Percentiles rank a stretch among this genome's conserved stretches.
Conservation (phyloP, 192 early-diverging fungal species). For the Gaertneriomyces semiglobifer region DNA sequence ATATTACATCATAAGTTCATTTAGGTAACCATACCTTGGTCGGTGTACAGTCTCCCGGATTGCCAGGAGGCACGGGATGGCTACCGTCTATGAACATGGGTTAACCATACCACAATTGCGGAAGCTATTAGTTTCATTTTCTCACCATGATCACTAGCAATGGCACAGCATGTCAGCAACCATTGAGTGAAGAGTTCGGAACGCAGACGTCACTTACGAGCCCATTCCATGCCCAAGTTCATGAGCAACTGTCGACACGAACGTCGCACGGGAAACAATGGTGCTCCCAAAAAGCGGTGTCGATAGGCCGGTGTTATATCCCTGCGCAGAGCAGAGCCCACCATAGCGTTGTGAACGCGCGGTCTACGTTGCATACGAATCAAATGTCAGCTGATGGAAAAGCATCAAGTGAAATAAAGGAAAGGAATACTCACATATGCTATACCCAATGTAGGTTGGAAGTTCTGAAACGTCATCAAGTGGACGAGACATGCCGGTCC, state of each 20-base stretch:
- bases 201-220: constrained; percentile 17
- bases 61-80: constrained; percentile 7
- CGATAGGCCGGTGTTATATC: constrained; percentile 28
- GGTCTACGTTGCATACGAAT: background rate
- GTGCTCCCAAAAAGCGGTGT: constrained; percentile 15
- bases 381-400: background rate
- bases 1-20: background rate
- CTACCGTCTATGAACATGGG: background rate
- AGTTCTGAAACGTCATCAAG: constrained; percentile 31
- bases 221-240: constrained; percentile 34
- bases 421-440: constrained; percentile 25
- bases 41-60: constrained; percentile 15
- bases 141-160: constrained; percentile 18
- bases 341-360: constrained; percentile 7
- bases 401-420: background rate
- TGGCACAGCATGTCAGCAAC: background rate
- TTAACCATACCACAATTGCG: background rate
- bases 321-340: constrained; percentile 23
- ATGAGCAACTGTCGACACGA: constrained; percentile 25
- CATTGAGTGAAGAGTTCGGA: background rate
- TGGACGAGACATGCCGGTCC: constrained; percentile 14
- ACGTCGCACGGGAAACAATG: constrained; percentile 16
- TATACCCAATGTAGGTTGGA: constrained; percentile 23
- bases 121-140: background rate
- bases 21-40: constrained; percentile 3